Base-by-base conservation (phyloP, 306 rosid species). In the Castanea crenata region DNA sequence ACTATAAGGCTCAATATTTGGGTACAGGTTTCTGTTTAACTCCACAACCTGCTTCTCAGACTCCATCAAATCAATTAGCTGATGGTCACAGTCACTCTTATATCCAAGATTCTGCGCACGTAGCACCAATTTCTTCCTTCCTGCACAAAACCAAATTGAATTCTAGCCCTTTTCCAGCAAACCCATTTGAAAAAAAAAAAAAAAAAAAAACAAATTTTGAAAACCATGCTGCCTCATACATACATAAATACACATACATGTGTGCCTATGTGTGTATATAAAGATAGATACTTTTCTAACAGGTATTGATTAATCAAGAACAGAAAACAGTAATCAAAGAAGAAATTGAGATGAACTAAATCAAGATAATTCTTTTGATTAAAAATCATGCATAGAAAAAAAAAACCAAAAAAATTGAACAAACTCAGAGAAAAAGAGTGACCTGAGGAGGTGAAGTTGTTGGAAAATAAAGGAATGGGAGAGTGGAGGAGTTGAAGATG, bases 1-100 rank as follows among this genome's bases (percentile, higher is more conserved):
- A 70, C 85, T 74, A 74, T 90, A 91, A 4, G 94, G 91, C 78
- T 92, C 97, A 46, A 92, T 84, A 46, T 59, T 14, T 6, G 97
- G 92, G 74, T 90, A 92, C 31, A 93, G 83, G 67, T 82, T 71
- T 78, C 86, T 78, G 31, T 86, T 90, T 11, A 86, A 49, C n/a
- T 85, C 87, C 76, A 79, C 76, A 64, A 11, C 54, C 58, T 81
- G 87, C 79, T 85, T 83, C 64, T 81, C 90, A 15, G 86, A 82
- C 74, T 90, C 94, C 97, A 95, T 94, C 76, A 76, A 70, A 25
- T 71, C 65, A 61, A 74, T 74, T 5, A 79, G 78, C 61, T 34
- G 74, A 58, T 74, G 25, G 61, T 89, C 89, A 11, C 46, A 41
- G 12, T 49, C 54, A 54, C 77, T 78, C 83, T 78, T 87, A 20